phyloP scores from a whole-genome alignment of 352 stramenopile genomes.

The Chrysophaeum taylorii region DNA sequence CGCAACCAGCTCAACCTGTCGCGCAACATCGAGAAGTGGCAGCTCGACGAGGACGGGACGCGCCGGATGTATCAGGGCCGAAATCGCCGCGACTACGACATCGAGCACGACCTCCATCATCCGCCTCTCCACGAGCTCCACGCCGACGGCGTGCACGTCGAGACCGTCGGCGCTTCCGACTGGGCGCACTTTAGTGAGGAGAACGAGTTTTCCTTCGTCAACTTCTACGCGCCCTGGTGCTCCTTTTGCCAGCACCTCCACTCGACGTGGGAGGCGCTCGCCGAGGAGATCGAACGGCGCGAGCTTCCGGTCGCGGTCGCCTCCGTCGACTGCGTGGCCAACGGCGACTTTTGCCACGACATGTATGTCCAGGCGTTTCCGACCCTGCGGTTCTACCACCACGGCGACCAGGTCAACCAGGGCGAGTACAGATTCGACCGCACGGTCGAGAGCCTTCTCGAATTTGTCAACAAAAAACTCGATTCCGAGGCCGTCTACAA shows the following conservation, averaged over 20 bases:
- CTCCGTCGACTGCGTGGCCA: constrained; percentile 67
- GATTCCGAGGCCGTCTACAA: neutral
- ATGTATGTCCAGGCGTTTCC: constrained; percentile 78
- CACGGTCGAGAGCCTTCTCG: neutral
- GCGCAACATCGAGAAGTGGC: constrained; percentile 76
- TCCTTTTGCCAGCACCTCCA: constrained; percentile 75
- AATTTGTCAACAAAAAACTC: neutral
- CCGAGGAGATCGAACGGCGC: constrained; percentile 51
- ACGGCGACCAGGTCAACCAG: constrained; percentile 11
- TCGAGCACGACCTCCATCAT: constrained; percentile 36
- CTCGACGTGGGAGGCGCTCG: constrained; percentile 68
- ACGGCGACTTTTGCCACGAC: constrained; percentile 69
- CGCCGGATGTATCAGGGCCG: constrained; percentile 23
- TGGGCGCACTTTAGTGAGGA: constrained; percentile 71
- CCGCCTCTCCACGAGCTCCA: constrained; percentile 25
- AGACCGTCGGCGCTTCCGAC: neutral
- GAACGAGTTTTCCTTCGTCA: constrained; percentile 76
- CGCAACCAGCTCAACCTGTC: constrained; percentile 94
- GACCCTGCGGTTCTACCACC: constrained; percentile 76
- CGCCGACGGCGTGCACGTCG: constrained; percentile 10
- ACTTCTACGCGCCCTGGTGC: constrained; percentile 73
- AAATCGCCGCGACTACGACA: constrained; percentile 26
- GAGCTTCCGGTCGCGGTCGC: neutral
- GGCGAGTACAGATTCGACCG: constrained; percentile 16
- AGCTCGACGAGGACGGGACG: constrained; percentile 8